Evolutionary conservation across 371 early-diverging fungal species (phyloP), one percentile per base, ranked within the genome.

Genomic region (Rhizomucor miehei): DNA sequence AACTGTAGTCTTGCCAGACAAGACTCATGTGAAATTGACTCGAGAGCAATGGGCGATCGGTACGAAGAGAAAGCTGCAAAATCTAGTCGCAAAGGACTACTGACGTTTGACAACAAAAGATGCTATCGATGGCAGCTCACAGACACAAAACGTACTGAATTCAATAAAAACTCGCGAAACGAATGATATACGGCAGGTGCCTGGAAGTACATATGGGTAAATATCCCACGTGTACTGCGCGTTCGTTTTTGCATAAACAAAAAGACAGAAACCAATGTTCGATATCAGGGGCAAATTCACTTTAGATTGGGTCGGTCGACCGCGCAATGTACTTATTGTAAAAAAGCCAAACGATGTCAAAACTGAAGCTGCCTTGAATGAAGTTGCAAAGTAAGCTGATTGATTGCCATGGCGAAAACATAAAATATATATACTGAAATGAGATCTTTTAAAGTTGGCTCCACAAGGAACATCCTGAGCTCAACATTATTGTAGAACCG

Each of bases 401-500:
- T n/a, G n/a, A n/a, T n/a, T n/a, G n/a, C n/a, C n/a, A n/a, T n/a
- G n/a, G n/a, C n/a, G n/a, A n/a, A n/a, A n/a, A n/a, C n/a, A n/a
- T n/a, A n/a, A n/a, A n/a, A n/a, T n/a, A n/a, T n/a, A n/a, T n/a
- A n/a, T n/a, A n/a, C n/a, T n/a, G n/a, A n/a, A n/a, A n/a, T n/a
- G n/a, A n/a, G n/a, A n/a, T n/a, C n/a, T n/a, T n/a, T n/a, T n/a
- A 12, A 34, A 88, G 87, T 17, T 89, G 90, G 90, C 67, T 89
- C 14, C 77, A 83, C 45, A 34, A 68, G 34, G 57, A 69, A 16
- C 67, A 82, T 52, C 84, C 88, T 1, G 62, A 78, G 23, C 53
- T 82, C 13, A 88, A 87, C 54, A 71, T 89, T n/a, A 72, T 89
- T 46, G 82, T 89, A 14, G 90, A 89, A 53, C 79, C 79, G 8